Percentiles rank a stretch among this genome's conserved stretches.
phyloP scores from a whole-genome alignment of 768 basidiomycete genomes.

The Wakefieldia striispora region DNA sequence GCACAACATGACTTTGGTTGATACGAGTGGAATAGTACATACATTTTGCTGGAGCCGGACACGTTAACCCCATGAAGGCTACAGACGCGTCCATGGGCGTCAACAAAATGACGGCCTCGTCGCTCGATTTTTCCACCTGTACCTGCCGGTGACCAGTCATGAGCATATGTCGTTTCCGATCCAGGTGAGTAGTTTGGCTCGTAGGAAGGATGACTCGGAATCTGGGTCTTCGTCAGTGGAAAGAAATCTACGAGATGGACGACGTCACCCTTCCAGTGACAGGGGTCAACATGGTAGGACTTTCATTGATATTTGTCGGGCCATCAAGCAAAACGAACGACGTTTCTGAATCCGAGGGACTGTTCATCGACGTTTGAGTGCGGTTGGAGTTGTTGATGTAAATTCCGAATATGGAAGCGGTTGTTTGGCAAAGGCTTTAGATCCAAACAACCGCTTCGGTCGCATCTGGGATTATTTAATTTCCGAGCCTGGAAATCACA shows the following conservation, averaged over 20 bases:
- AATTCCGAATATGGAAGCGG: constrained; percentile 1
- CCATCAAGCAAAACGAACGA: constrained; percentile 49
- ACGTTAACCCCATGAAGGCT: constrained; percentile 83
- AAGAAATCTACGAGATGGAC: not conserved
- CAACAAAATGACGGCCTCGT: constrained; percentile 80
- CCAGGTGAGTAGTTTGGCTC: constrained; percentile 46
- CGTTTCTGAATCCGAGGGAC: constrained; percentile 37
- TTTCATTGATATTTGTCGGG: not conserved
- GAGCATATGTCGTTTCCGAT: constrained; percentile 53
- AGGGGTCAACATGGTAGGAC: not conserved
- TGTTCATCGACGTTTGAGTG: constrained; percentile 17
- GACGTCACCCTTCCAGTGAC: constrained; percentile 3
- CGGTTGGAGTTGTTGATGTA: not conserved
- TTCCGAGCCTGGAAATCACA: no score
- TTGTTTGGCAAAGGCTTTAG: constrained; percentile 32
- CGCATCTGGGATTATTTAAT: no score
- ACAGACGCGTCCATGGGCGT: constrained; percentile 77
- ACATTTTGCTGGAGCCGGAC: constrained; percentile 82
- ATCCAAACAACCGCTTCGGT: constrained; percentile 27
- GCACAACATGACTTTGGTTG: constrained; percentile 20
- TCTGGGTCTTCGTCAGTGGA: constrained; percentile 7
- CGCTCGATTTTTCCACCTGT: constrained; percentile 57
- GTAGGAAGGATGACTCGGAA: constrained; percentile 55
- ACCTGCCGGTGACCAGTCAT: constrained; percentile 63
- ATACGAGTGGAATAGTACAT: constrained; percentile 1